Evolutionary conservation across 2,329 filamentous ascomycete genomes (phyloP).

Genomic region (Fusarium virguliforme): DNA sequence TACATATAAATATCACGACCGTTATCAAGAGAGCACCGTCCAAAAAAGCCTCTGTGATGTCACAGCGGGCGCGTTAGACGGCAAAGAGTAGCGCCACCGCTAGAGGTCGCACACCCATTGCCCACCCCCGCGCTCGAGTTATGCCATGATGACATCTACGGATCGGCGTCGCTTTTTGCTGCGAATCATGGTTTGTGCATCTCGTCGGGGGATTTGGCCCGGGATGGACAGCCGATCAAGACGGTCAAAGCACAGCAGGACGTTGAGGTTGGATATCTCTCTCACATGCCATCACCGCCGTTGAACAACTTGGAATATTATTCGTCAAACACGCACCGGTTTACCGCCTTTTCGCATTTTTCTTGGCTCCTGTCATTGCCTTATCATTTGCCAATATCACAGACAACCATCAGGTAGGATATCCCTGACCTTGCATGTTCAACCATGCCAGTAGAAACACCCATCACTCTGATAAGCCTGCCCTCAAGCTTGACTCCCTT

Average conservation of each 20-base stretch:
- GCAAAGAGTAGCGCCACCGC: constrained; percentile 30
- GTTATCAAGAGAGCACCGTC: constrained; percentile 14
- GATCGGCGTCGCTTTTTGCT: background rate
- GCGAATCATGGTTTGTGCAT: constrained; percentile 25
- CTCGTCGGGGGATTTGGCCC: constrained; percentile 29
- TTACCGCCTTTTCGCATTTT: too few species aligned
- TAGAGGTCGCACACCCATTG: constrained; percentile 20
- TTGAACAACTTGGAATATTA: background rate
- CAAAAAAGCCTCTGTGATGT: constrained; percentile 32
- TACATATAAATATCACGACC: background rate
- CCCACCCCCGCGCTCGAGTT: constrained; percentile 20
- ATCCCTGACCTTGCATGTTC: too few species aligned
- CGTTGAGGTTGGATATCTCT: background rate
- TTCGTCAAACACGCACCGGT: background rate
- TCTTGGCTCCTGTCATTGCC: too few species aligned
- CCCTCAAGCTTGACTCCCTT: background rate
- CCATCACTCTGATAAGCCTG: too few species aligned
- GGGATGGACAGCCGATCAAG: constrained; percentile 39
- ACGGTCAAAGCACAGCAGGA: constrained; percentile 15
- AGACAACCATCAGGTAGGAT: too few species aligned
- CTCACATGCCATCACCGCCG: background rate
- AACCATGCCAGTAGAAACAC: too few species aligned
- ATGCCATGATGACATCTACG: constrained; percentile 38
- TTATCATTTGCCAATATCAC: too few species aligned
- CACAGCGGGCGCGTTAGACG: constrained; percentile 26